A percentile compares a stretch with the other conserved stretches of the same genome.
Evolutionary conservation across 305 asterid genomes (phyloP).

Genomic region (Nicotiana rustica): DNA sequence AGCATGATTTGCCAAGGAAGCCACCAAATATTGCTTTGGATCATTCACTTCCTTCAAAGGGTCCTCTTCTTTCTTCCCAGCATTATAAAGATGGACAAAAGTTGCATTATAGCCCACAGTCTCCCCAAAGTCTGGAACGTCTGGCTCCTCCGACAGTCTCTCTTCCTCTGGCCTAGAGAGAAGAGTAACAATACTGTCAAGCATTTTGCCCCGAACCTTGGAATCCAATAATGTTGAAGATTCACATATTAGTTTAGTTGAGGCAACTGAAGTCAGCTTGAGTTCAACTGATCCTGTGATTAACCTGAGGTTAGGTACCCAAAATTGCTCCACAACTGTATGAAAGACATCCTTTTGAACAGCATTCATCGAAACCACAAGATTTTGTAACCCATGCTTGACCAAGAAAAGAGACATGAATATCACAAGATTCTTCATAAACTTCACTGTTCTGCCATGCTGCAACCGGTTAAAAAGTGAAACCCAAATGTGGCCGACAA

Average conservation of each 20-base stretch:
- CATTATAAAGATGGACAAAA: conserved; percentile 74
- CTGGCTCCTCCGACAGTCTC: conserved; percentile 84
- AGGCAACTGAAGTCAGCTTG: conserved; percentile 85
- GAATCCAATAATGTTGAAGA: conserved; percentile 65
- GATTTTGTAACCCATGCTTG: conserved; percentile 78
- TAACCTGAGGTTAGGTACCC: conserved; percentile 83
- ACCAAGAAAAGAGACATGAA: conserved; percentile 90
- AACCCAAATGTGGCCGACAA: conserved; percentile 76
- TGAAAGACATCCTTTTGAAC: conserved; percentile 76
- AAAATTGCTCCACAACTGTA: conserved; percentile 70
- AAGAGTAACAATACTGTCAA: conserved; percentile 89
- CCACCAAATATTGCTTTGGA: conserved; percentile 83
- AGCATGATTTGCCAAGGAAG: conserved; percentile 69
- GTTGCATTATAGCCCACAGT: conserved; percentile 79
- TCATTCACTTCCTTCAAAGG: conserved; percentile 84
- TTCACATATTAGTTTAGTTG: conserved; percentile 79
- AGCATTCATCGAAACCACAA: conserved; percentile 69
- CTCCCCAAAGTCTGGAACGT: conserved; percentile 88
- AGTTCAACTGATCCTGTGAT: conserved; percentile 81
- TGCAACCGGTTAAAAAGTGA: conserved; percentile 76
- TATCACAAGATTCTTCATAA: conserved; percentile 75
- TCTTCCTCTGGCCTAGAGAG: conserved; percentile 84
- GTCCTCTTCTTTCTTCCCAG: conserved; percentile 90
- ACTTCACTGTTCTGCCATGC: conserved; percentile 61
- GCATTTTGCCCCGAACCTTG: conserved; percentile 81